A percentile compares a stretch with the other conserved stretches of the same genome.
These are phyloP conservation scores for Ogataea trehaloabstinens DNA, from an alignment of 805 yeast genomes.

Conservation along the genomic window DNA sequence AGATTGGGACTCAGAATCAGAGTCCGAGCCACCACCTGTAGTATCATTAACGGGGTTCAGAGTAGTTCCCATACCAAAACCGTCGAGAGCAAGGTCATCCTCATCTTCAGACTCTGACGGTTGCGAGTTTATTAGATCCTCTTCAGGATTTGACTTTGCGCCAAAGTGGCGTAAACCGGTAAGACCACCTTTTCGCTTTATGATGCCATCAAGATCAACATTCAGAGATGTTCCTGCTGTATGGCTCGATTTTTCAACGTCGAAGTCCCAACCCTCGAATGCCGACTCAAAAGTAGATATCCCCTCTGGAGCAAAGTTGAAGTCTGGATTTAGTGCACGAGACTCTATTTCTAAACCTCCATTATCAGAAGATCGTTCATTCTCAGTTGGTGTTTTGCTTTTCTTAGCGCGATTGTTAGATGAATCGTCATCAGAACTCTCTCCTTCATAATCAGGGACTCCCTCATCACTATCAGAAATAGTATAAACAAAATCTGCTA, in stretches of 20 bases:
- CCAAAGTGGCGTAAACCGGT: conserved; percentile 25
- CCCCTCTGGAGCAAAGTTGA: conserved; percentile 66
- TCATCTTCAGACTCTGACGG: conserved; percentile 11
- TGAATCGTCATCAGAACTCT: conserved; percentile 44
- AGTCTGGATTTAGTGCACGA: conserved; percentile 68
- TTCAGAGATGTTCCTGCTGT: conserved; percentile 40
- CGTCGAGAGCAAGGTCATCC: conserved; percentile 42
- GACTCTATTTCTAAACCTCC: conserved; percentile 25
- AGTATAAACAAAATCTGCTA: conserved; percentile 63
- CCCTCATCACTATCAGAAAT: conserved; percentile 78
- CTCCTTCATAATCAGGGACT: conserved; percentile 38
- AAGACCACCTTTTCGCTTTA: conserved; percentile 78
- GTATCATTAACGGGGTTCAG: neutral
- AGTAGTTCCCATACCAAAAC: conserved; percentile 37
- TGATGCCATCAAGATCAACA: conserved; percentile 85
- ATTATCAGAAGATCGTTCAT: conserved; percentile 31
- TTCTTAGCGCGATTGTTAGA: conserved; percentile 6
- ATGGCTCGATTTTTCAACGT: conserved; percentile 39
- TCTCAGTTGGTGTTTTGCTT: conserved; percentile 23
- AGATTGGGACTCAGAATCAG: conserved; percentile 30
- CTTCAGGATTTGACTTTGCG: conserved; percentile 38
- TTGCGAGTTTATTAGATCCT: conserved; percentile 31
- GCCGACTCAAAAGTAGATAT: conserved; percentile 31
- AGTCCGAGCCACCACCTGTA: conserved; percentile 2
- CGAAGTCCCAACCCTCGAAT: conserved; percentile 85